phyloP scores from a whole-genome alignment of 257 asterid species.

The Solanum sejunctum region DNA sequence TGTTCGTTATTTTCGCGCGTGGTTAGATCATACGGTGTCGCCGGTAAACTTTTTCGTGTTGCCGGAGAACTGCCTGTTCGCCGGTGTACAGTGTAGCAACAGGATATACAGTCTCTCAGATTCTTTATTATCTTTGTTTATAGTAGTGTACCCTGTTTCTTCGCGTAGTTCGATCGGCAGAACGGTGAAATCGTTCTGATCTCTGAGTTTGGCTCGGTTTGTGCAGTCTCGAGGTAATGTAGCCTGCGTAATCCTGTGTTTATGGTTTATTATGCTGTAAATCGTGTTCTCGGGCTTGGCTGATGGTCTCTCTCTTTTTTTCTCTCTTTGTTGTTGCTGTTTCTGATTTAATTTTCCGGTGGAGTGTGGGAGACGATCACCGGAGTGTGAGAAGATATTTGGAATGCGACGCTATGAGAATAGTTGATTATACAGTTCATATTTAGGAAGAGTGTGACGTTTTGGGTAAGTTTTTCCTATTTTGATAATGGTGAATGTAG shows the following conservation, averaged over 20 bases:
- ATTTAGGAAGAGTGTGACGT: not conserved
- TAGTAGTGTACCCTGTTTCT: not conserved
- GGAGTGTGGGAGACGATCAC: conserved; percentile 29
- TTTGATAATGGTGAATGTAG: not conserved
- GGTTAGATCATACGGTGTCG: not conserved
- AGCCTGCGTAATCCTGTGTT: conserved; percentile 16
- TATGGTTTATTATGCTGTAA: conserved; percentile 18
- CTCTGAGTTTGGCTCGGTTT: conserved; percentile 33
- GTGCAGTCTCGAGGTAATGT: conserved; percentile 29
- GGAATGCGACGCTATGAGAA: conserved; percentile 46
- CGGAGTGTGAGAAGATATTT: conserved; percentile 12
- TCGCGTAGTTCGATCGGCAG: conserved; percentile 5
- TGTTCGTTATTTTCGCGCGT: not conserved
- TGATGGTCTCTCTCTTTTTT: not conserved
- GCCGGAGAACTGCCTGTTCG: conserved; percentile 24
- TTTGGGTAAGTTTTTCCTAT: not conserved
- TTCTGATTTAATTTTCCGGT: conserved; percentile 2
- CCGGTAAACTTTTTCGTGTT: conserved; percentile 2
- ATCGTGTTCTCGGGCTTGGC: conserved; percentile 25
- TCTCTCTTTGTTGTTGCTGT: not conserved
- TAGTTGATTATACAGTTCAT: not conserved
- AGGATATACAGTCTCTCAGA: not conserved
- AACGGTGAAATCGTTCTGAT: conserved; percentile 33
- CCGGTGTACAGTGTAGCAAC: conserved; percentile 16
- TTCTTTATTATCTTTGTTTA: not conserved